Percentiles rank a stretch among this genome's conserved stretches.
phyloP scores from a whole-genome alignment of 1,284 basidiomycete species.

The Leccinum solheimii region DNA sequence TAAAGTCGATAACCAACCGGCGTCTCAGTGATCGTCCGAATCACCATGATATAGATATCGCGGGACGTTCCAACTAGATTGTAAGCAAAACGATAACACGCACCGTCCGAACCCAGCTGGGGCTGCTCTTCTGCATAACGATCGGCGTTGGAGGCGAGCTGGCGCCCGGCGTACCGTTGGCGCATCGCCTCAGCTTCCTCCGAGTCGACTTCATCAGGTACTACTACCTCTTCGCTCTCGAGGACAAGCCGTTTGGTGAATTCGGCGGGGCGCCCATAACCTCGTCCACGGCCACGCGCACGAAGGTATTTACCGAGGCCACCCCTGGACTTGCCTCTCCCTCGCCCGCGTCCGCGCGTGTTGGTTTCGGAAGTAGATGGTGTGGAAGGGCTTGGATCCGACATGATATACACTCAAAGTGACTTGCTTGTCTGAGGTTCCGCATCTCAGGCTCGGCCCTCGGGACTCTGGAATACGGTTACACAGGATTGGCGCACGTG shows the following conservation, averaged over 20 bases:
- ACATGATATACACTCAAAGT: conserved; percentile 13
- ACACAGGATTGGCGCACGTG: background rate
- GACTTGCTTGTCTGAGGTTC: background rate
- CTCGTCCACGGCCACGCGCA: conserved; percentile 65
- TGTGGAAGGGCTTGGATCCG: conserved; percentile 16
- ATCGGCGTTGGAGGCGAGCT: conserved; percentile 67
- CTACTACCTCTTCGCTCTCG: conserved; percentile 49
- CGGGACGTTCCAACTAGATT: background rate
- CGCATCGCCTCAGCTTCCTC: conserved; percentile 51
- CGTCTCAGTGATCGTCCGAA: background rate
- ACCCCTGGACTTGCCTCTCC: conserved; percentile 60
- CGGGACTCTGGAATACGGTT: no score
- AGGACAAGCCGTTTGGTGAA: conserved; percentile 59
- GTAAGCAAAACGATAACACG: conserved; percentile 1
- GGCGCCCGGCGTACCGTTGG: conserved; percentile 53
- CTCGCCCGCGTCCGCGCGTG: conserved; percentile 39
- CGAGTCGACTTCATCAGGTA: conserved; percentile 37
- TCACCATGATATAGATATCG: background rate
- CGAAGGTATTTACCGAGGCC: conserved; percentile 73
- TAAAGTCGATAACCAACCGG: background rate
- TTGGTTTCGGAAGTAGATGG: conserved; percentile 10
- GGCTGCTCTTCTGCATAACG: conserved; percentile 67
- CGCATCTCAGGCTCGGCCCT: no score
- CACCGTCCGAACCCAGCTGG: conserved; percentile 65
- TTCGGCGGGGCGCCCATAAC: conserved; percentile 60